Conservation (phyloP, 2,329 filamentous ascomycete genomes). For the Beauveria rudraprayagi region DNA sequence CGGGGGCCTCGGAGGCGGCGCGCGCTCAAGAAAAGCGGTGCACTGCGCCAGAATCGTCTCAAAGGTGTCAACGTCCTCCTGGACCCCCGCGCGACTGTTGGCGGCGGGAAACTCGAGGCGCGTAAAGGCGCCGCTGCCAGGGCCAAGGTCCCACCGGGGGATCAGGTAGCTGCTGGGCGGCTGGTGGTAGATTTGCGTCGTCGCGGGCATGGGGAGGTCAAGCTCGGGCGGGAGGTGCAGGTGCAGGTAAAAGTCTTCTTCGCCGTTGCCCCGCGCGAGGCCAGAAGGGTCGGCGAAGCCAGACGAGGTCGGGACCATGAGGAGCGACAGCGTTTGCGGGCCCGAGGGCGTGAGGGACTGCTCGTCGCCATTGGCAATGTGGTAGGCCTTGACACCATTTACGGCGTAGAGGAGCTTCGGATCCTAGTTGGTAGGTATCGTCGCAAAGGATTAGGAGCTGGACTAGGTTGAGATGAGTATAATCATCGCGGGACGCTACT, state of each 20-base stretch:
- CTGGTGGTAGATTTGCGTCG: constrained; percentile 95
- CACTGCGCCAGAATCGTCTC: constrained; percentile 98
- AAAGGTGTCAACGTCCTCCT: constrained; percentile 93
- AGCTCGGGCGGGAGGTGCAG: constrained; percentile 91
- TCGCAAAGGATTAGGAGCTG: not conserved
- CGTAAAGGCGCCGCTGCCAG: constrained; percentile 83
- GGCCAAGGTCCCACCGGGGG: constrained; percentile 87
- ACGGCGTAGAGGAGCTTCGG: constrained; percentile 64
- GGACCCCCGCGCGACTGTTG: constrained; percentile 63
- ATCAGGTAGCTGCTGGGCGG: constrained; percentile 89
- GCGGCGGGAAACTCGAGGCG: constrained; percentile 79
- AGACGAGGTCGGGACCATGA: constrained; percentile 92
- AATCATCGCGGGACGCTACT: constrained; percentile 7
- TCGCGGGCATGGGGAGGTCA: constrained; percentile 85
- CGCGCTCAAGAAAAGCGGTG: constrained; percentile 86
- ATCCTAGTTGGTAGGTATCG: constrained; percentile 32
- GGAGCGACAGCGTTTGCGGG: constrained; percentile 80
- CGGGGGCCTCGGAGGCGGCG: constrained; percentile 48
- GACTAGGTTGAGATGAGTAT: not conserved
- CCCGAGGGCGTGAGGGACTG: constrained; percentile 73
- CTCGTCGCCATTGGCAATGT: constrained; percentile 83
- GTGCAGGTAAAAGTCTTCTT: constrained; percentile 95
- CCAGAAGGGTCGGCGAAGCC: constrained; percentile 51
- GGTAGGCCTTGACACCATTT: constrained; percentile 82
- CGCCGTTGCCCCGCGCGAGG: constrained; percentile 43